Evolutionary conservation across 129 eudicot species (phyloP).

Genomic region (Lonicera japonica): DNA sequence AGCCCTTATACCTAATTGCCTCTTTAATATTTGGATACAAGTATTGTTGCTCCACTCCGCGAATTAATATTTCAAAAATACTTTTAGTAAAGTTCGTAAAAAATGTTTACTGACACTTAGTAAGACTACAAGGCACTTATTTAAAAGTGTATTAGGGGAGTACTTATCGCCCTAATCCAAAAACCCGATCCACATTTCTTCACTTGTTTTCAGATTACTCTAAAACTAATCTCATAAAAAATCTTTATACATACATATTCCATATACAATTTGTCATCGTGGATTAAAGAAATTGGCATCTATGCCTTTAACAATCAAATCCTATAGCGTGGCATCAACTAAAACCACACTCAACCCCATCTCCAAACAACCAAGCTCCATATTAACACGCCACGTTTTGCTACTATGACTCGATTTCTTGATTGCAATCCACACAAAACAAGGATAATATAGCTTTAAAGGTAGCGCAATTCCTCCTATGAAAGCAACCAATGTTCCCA

Average conservation of each 20-base stretch:
- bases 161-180: no score
- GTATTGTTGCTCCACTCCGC: no score
- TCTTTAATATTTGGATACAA: no score
- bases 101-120: no score
- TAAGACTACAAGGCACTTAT: no score
- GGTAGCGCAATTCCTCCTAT: constrained; percentile 49
- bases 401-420: constrained; percentile 28
- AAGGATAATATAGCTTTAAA: constrained; percentile 48
- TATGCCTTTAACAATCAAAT: constrained; percentile 38
- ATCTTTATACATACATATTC: neutral
- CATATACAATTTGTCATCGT: neutral
- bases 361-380: constrained; percentile 45
- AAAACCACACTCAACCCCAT: constrained; percentile 22
- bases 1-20: no score
- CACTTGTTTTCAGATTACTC: neutral
- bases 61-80: no score
- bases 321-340: constrained; percentile 34
- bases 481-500: constrained; percentile 32
- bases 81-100: no score
- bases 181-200: neutral
- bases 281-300: constrained; percentile 75
- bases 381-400: constrained; percentile 35
- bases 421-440: constrained; percentile 58
- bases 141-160: no score
- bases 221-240: neutral